Evolutionary conservation across 2,329 filamentous ascomycete genomes (phyloP).

Genomic region (Nakataea oryzae): DNA sequence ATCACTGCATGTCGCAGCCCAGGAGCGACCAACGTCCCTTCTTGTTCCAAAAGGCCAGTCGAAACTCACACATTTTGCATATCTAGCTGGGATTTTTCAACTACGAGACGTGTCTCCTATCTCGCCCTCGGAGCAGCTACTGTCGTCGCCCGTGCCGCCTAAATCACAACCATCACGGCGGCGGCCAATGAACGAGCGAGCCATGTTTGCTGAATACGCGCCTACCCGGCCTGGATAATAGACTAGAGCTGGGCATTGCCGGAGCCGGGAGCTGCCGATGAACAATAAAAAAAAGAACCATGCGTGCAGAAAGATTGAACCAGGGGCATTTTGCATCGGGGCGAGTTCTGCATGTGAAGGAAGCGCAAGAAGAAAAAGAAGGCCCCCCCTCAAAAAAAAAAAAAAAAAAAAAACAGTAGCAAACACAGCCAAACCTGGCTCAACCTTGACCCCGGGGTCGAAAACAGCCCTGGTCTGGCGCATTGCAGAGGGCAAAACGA

Average conservation of each 20-base stretch:
- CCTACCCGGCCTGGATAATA: neutral
- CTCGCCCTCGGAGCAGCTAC: neutral
- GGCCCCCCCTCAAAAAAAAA: too few species aligned
- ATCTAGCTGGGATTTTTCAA: too few species aligned
- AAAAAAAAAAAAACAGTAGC: too few species aligned
- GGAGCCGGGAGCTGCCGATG: neutral
- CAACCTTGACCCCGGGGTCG: too few species aligned
- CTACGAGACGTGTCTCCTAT: too few species aligned
- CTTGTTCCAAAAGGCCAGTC: too few species aligned
- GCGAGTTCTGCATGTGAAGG: neutral
- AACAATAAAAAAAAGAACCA: neutral
- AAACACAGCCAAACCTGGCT: too few species aligned
- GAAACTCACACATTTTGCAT: neutral
- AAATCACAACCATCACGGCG: neutral
- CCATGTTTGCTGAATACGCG: neutral
- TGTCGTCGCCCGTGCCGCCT: neutral
- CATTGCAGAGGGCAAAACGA: too few species aligned
- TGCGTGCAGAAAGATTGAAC: neutral
- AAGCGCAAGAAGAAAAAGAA: neutral
- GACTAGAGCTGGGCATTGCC: neutral
- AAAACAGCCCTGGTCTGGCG: too few species aligned
- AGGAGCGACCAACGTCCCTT: too few species aligned
- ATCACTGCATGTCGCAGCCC: too few species aligned
- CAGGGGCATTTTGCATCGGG: neutral
- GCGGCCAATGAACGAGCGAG: neutral